Conservation (phyloP, 768 basidiomycete genomes). For the Podaxis pistillaris region DNA sequence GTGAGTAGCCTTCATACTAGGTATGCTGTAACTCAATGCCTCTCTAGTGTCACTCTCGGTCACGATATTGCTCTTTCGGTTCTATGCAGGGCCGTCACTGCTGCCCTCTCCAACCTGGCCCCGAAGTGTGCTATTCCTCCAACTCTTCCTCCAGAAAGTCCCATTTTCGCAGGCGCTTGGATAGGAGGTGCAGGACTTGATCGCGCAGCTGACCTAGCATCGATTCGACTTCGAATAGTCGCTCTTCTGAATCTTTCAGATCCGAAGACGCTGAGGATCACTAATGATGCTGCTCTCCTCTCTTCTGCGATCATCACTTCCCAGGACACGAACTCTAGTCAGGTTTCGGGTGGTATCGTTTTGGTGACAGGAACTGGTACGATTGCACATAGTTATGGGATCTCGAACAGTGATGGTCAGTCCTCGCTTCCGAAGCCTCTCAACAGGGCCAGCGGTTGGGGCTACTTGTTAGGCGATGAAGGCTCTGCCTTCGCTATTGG, state of each 20-base stretch:
- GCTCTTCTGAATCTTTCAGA: conserved; percentile 19
- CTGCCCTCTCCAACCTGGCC: conserved; percentile 16
- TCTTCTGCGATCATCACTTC: conserved; percentile 21
- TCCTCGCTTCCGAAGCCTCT: conserved; percentile 16
- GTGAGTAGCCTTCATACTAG: conserved; percentile 14
- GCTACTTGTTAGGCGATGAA: conserved; percentile 27
- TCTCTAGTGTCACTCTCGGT: conserved; percentile 23
- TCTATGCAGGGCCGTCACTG: conserved; percentile 17
- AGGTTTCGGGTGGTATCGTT: conserved; percentile 21
- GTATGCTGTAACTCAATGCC: not conserved
- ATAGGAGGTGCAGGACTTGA: conserved; percentile 27
- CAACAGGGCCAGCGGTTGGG: conserved; percentile 25
- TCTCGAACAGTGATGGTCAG: conserved; percentile 12
- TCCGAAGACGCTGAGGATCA: conserved; percentile 19
- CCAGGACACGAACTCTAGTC: not conserved
- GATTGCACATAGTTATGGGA: conserved; percentile 21
- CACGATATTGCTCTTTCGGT: conserved; percentile 24
- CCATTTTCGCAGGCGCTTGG: conserved; percentile 24
- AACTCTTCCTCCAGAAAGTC: not conserved
- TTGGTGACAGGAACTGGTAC: conserved; percentile 27
- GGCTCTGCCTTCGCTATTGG: conserved; percentile 26
- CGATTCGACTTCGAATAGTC: conserved; percentile 17
- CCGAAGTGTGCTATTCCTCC: not conserved
- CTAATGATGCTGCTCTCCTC: conserved; percentile 28
- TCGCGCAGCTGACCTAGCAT: conserved; percentile 20